A percentile compares a stretch with the other conserved stretches of the same genome.
These are phyloP conservation scores for Astrocystis sublimbata DNA, from an alignment of 495 filamentous ascomycete genomes.

Conservation along the genomic window DNA sequence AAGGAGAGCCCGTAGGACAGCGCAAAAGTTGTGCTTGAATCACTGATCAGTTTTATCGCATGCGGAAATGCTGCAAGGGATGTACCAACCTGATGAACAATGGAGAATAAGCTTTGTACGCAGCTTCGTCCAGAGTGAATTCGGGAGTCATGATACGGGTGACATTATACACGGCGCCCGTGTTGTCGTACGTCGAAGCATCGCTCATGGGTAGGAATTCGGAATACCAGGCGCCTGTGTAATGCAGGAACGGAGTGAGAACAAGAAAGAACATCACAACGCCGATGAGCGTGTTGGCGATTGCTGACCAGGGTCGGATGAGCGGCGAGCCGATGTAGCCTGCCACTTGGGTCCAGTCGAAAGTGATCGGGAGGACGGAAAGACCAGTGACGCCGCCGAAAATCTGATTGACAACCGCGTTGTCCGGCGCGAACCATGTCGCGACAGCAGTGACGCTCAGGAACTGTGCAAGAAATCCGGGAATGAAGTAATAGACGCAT, in stretches of 20 bases:
- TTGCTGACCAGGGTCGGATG: slow-evolving; percentile 58
- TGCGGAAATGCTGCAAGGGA: too few species aligned
- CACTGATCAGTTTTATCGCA: slow-evolving; percentile 19
- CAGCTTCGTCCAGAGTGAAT: slow-evolving; percentile 52
- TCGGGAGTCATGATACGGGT: slow-evolving; percentile 52
- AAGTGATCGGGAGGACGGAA: slow-evolving; percentile 60
- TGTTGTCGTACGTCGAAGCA: slow-evolving; percentile 64
- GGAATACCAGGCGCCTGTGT: slow-evolving; percentile 66
- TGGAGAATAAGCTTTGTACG: slow-evolving; percentile 62
- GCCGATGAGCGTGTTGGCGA: slow-evolving; percentile 64
- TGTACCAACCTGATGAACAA: slow-evolving; percentile 56
- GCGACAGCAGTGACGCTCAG: slow-evolving; percentile 62
- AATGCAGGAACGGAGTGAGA: slow-evolving; percentile 55
- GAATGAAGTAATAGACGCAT: slow-evolving; percentile 63
- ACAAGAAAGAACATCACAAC: slow-evolving; percentile 57
- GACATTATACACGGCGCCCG: slow-evolving; percentile 56
- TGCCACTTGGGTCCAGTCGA: slow-evolving; percentile 66
- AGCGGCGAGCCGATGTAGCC: slow-evolving; percentile 60
- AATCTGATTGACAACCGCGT: slow-evolving; percentile 66
- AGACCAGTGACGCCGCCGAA: slow-evolving; percentile 67
- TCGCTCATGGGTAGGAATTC: slow-evolving; percentile 61
- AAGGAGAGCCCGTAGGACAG: slow-evolving; percentile 70
- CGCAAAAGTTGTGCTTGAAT: slow-evolving; percentile 57
- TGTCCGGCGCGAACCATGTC: slow-evolving; percentile 63
- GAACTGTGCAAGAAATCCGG: slow-evolving; percentile 59